phyloP scores from a whole-genome alignment of 1,284 basidiomycete genomes.

The Ganoderma lucidum region DNA sequence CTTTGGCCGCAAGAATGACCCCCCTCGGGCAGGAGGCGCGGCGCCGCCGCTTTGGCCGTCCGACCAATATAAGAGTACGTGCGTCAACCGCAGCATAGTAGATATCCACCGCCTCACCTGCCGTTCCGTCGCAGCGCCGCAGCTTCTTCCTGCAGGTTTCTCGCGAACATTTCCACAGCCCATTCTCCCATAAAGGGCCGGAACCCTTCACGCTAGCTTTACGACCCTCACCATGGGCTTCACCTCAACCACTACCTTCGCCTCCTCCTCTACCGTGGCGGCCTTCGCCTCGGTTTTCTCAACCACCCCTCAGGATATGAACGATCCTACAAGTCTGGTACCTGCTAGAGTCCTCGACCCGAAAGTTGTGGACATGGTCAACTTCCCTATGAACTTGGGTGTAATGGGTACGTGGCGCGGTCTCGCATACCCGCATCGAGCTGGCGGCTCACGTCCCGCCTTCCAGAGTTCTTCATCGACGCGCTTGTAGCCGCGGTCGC shows the following conservation, averaged over 20 bases:
- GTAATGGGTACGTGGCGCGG: conserved; percentile 58
- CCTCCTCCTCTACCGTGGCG: neutral
- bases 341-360: conserved; percentile 16
- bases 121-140: conserved; percentile 11
- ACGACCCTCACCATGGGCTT: conserved; percentile 2
- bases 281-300: neutral
- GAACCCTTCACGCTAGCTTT: neutral
- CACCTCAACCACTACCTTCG: conserved; percentile 8
- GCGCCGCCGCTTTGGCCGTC: conserved; percentile 25
- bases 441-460: neutral
- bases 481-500: conserved; percentile 20
- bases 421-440: neutral
- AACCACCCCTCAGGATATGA: neutral
- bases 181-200: neutral
- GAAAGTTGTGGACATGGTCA: conserved; percentile 23
- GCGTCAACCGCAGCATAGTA: conserved; percentile 14
- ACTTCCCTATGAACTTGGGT: conserved; percentile 26
- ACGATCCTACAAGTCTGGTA: conserved; percentile 25
- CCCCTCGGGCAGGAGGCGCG: conserved; percentile 16
- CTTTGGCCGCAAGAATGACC: conserved; percentile 19
- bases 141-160: conserved; percentile 8
- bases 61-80: conserved; percentile 15
- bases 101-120: conserved; percentile 10
- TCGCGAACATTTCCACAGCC: conserved; percentile 8
- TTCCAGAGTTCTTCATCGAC: conserved; percentile 29